phyloP scores from a whole-genome alignment of 192 early-diverging fungal species.

The Coemansia interrupta region DNA sequence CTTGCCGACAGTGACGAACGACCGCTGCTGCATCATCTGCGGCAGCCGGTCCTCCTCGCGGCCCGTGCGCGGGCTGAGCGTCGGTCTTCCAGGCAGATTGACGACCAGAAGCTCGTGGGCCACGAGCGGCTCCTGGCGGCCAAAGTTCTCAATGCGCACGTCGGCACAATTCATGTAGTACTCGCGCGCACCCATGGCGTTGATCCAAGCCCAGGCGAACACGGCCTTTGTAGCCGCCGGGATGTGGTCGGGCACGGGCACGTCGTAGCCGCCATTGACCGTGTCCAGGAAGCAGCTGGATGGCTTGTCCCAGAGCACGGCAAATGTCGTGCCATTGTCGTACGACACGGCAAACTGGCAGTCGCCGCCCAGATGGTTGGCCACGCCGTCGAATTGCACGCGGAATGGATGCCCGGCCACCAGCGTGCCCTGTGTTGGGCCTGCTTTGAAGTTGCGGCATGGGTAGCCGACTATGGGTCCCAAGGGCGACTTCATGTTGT shows the following conservation, averaged over 20 bases:
- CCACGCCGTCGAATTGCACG: constrained; percentile 53
- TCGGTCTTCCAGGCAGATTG: constrained; percentile 35
- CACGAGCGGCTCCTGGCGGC: constrained; percentile 41
- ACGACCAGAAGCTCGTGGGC: constrained; percentile 50
- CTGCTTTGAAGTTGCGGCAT: constrained; percentile 43
- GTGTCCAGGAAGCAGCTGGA: constrained; percentile 46
- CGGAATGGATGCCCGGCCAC: constrained; percentile 52
- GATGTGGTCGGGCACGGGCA: constrained; percentile 58
- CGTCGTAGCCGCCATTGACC: constrained; percentile 41
- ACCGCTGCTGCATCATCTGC: constrained; percentile 33
- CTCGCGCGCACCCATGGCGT: constrained; percentile 59
- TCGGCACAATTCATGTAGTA: constrained; percentile 70
- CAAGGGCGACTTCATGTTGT: constrained; percentile 51
- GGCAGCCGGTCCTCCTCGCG: constrained; percentile 35
- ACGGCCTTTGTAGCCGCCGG: constrained; percentile 55
- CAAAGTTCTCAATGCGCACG: constrained; percentile 54
- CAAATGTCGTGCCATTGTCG: constrained; percentile 60
- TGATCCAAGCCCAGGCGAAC: constrained; percentile 68
- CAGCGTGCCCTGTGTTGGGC: constrained; percentile 38
- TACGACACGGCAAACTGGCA: constrained; percentile 67
- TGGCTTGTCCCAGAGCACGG: constrained; percentile 57
- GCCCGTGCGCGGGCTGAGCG: constrained; percentile 35
- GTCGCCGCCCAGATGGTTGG: constrained; percentile 63
- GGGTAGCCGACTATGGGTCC: constrained; percentile 45
- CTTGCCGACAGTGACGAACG: constrained; percentile 40